These are phyloP conservation scores for Heliamphora ciliata DNA, from an alignment of 179 eudicot species.

Conservation along the genomic window DNA sequence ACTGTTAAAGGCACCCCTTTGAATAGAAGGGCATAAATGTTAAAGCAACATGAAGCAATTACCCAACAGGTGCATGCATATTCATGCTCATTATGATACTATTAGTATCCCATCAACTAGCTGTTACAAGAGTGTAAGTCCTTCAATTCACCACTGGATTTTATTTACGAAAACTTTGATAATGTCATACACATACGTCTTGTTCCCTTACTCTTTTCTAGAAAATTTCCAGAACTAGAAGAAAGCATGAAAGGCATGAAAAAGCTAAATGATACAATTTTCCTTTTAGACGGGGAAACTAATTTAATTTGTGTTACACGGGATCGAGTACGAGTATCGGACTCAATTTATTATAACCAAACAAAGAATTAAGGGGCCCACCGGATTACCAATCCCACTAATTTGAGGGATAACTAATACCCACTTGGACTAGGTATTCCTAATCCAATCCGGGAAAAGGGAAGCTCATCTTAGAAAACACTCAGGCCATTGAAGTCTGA, in stretches of 20 bases:
- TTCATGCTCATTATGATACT: not conserved
- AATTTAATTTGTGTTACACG: too few species aligned
- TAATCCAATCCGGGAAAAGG: too few species aligned
- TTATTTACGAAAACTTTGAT: not conserved
- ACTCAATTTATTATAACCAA: too few species aligned
- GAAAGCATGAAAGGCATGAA: not conserved
- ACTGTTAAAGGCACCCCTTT: not conserved
- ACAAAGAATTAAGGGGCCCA: too few species aligned
- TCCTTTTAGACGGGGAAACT: too few species aligned
- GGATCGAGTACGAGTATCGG: too few species aligned
- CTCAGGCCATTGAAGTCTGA: too few species aligned
- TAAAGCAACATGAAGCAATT: not conserved
- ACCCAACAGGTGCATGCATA: not conserved
- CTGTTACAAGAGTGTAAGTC: not conserved
- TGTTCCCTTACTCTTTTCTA: not conserved
- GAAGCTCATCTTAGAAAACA: too few species aligned
- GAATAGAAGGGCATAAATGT: not conserved
- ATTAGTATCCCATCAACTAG: not conserved
- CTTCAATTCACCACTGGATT: not conserved
- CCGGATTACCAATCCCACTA: too few species aligned
- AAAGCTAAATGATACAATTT: too few species aligned
- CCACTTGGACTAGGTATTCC: too few species aligned
- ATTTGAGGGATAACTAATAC: too few species aligned
- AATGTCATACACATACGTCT: not conserved
- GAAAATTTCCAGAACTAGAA: not conserved